phyloP scores from a whole-genome alignment of 768 basidiomycete genomes.

The Collybia sordida region DNA sequence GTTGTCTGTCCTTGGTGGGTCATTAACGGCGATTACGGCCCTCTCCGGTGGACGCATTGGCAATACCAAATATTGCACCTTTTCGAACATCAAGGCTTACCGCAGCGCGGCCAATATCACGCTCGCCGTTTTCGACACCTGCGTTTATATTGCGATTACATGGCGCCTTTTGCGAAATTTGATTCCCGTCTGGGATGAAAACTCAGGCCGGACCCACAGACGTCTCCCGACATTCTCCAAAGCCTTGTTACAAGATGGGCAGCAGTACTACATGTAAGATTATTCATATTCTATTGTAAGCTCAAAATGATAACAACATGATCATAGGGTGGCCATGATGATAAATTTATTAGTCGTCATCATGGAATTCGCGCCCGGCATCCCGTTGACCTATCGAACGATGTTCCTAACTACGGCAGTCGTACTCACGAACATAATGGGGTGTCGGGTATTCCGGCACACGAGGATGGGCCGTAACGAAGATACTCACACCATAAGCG shows the following conservation, averaged over 20 bases:
- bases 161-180: slow-evolving; percentile 14
- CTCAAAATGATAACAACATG: neutral
- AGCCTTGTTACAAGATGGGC: slow-evolving; percentile 25
- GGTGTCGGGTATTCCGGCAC: slow-evolving; percentile 12
- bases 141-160: slow-evolving; percentile 35
- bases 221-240: slow-evolving; percentile 18
- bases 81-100: slow-evolving; percentile 20
- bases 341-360: slow-evolving; percentile 6
- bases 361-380: slow-evolving; percentile 4
- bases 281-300: too few relatives aligned
- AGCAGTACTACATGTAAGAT: slow-evolving; percentile 28
- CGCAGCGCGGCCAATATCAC: slow-evolving; percentile 21
- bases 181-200: neutral
- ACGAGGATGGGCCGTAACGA: slow-evolving; percentile 11
- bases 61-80: slow-evolving; percentile 30
- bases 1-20: slow-evolving; percentile 23
- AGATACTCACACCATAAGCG: neutral
- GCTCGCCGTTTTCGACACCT: slow-evolving; percentile 26
- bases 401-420: slow-evolving; percentile 10
- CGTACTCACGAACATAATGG: slow-evolving; percentile 15
- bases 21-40: slow-evolving; percentile 23
- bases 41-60: slow-evolving; percentile 23
- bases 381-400: slow-evolving; percentile 9
- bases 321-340: slow-evolving; percentile 9
- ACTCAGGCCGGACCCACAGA: slow-evolving; percentile 14